Conservation (phyloP, 257 asterid species). For the Catharanthus roseus region DNA sequence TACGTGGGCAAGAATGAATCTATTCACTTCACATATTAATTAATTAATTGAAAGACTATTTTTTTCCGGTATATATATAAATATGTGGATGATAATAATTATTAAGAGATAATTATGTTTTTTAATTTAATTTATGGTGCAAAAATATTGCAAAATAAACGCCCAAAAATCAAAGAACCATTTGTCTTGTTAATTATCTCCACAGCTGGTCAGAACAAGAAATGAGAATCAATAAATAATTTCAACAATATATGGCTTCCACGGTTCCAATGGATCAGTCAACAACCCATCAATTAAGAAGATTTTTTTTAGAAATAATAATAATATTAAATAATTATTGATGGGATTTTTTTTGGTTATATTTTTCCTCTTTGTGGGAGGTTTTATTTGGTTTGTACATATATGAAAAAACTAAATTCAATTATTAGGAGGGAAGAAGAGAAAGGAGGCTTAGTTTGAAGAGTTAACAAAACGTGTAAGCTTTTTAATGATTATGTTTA, state of each 20-base stretch:
- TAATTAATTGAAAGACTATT: too few relatives aligned
- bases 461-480: neutral
- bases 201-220: conserved; percentile 3
- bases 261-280: conserved; percentile 22
- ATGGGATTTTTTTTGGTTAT: neutral
- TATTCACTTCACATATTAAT: neutral
- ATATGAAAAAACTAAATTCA: neutral
- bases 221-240: conserved; percentile 5
- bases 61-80: too few relatives aligned
- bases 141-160: conserved; percentile 1
- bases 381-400: neutral
- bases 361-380: neutral
- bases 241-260: conserved; percentile 15
- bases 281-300: neutral
- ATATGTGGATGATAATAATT: too few relatives aligned
- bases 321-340: neutral
- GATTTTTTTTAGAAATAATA: too few relatives aligned
- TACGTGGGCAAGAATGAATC: conserved; percentile 4
- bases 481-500: neutral
- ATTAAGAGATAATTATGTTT: neutral
- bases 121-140: conserved; percentile 14
- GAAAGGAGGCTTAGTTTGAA: neutral
- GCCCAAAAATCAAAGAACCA: conserved; percentile 1
- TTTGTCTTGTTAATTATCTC: conserved; percentile 11
- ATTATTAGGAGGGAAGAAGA: neutral